Percentiles rank a stretch among this genome's conserved stretches.
Evolutionary conservation across 495 filamentous ascomycete species (phyloP).

Genomic region (Elasticomyces elasticus): DNA sequence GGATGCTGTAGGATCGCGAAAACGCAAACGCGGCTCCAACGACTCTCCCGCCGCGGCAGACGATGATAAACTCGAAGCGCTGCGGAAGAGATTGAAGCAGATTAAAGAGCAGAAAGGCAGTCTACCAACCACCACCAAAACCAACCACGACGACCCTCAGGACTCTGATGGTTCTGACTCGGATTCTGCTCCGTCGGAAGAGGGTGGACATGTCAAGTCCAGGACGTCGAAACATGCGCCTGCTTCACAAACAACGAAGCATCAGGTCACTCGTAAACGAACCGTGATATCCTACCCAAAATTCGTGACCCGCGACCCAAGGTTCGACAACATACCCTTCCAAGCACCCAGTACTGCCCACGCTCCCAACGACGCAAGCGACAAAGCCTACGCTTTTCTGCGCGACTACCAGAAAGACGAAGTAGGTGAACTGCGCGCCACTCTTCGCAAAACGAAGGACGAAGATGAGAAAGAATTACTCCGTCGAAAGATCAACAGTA

Average conservation of each 20-base stretch:
- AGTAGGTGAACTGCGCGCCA: conserved; percentile 57
- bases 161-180: conserved; percentile 33
- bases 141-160: conserved; percentile 6
- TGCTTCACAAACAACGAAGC: conserved; percentile 66
- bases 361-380: conserved; percentile 60
- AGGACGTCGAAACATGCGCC: conserved; percentile 83
- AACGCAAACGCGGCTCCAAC: conserved; percentile 39
- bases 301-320: conserved; percentile 63
- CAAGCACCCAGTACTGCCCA: conserved; percentile 55
- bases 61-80: conserved; percentile 28
- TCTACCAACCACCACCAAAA: not conserved
- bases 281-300: conserved; percentile 51
- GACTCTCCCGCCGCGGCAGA: conserved; percentile 20
- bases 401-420: conserved; percentile 74
- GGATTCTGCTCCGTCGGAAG: conserved; percentile 27
- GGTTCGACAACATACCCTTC: conserved; percentile 57
- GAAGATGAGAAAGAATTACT: conserved; percentile 51
- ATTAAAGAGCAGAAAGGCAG: conserved; percentile 22
- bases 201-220: conserved; percentile 15
- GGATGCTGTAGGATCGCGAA: conserved; percentile 49
- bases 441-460: conserved; percentile 58
- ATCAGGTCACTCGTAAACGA: conserved; percentile 67
- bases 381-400: conserved; percentile 73
- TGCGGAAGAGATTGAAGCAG: conserved; percentile 26
- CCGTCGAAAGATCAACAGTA: conserved; percentile 42